phyloP scores from a whole-genome alignment of 495 filamentous ascomycete genomes.

The Pyronema domesticum region DNA sequence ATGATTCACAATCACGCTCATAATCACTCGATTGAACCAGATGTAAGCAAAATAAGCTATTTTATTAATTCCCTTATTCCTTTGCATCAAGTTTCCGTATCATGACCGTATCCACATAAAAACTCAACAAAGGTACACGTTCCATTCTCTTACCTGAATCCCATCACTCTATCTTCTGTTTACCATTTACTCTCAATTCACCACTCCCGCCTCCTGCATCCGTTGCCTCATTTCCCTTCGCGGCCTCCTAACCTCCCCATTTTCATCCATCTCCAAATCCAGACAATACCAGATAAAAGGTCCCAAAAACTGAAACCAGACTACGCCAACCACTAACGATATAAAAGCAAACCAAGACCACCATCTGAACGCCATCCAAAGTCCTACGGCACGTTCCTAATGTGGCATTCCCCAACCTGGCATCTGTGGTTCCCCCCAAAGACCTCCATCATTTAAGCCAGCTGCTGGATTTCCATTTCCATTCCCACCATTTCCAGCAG shows the following conservation, averaged over 20 bases:
- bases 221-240: not conserved
- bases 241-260: no score
- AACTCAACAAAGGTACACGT: no score
- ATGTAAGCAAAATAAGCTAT: no score
- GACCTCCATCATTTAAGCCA: not conserved
- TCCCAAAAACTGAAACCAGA: not conserved
- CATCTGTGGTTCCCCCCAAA: conserved; percentile 6
- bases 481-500: not conserved
- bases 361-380: no score
- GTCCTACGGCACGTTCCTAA: not conserved
- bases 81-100: no score
- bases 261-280: not conserved
- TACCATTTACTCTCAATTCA: no score
- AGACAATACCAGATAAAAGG: not conserved
- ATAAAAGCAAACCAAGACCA: not conserved
- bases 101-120: no score
- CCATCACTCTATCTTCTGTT: no score
- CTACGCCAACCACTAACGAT: not conserved
- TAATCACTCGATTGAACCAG: no score
- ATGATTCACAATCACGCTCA: no score
- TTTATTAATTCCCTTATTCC: no score
- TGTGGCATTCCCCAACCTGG: conserved; percentile 20
- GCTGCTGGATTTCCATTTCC: not conserved
- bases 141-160: no score
- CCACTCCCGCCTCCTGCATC: not conserved